Evolutionary conservation across 345 rosid genomes (phyloP).

Genomic region (Gossypium thurberi): DNA sequence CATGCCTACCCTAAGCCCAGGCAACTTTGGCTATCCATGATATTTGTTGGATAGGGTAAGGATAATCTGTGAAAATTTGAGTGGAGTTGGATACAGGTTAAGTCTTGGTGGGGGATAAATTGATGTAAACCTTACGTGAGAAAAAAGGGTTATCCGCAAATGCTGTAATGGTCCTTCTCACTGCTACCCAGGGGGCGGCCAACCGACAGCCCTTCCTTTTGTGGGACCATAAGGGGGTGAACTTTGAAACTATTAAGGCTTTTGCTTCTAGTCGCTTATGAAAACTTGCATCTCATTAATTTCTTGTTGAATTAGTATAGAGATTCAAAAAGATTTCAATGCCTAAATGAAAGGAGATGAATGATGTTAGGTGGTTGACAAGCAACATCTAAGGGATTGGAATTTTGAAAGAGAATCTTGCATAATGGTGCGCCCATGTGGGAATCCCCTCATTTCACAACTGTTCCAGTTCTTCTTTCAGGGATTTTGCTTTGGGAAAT

Average conservation of each 20-base stretch:
- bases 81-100: slow-evolving; percentile 10
- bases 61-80: slow-evolving; percentile 13
- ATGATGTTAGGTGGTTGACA: not conserved
- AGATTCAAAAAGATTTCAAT: not conserved
- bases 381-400: not conserved
- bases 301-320: not conserved
- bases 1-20: slow-evolving; percentile 8
- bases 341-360: not conserved
- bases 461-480: not conserved
- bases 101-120: slow-evolving; percentile 19
- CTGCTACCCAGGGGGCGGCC: slow-evolving; percentile 68
- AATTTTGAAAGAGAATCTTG: not conserved
- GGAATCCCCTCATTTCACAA: too few species aligned
- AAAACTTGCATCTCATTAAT: not conserved
- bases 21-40: slow-evolving; percentile 22
- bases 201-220: slow-evolving; percentile 46
- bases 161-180: slow-evolving; percentile 32
- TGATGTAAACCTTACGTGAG: slow-evolving; percentile 36
- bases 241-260: not conserved
- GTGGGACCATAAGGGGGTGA: slow-evolving; percentile 18
- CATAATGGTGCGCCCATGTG: too few species aligned
- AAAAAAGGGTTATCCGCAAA: slow-evolving; percentile 14
- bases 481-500: not conserved
- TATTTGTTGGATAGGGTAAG: slow-evolving; percentile 1
- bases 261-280: not conserved